Conservation (phyloP, 177 flowering plant species). For the Tripterygium wilfordii region DNA sequence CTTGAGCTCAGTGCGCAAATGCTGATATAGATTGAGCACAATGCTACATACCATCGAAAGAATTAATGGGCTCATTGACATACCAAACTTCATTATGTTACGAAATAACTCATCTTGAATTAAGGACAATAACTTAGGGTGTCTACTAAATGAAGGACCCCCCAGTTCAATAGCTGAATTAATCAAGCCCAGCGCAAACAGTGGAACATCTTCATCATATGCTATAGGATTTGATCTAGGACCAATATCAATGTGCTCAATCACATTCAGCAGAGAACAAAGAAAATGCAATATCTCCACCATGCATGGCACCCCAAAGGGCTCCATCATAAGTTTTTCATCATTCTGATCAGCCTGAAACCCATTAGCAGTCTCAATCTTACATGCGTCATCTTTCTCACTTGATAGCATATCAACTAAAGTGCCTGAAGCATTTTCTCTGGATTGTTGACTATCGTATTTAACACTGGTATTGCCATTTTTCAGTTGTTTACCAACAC, state of each 20-base stretch:
- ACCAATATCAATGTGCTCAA: slow-evolving; percentile 32
- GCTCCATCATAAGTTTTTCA: slow-evolving; percentile 34
- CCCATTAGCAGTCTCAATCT: slow-evolving; percentile 13
- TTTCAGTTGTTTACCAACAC: slow-evolving; percentile 24
- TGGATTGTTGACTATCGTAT: slow-evolving; percentile 22
- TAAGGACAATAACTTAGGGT: slow-evolving; percentile 36
- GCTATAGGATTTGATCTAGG: slow-evolving; percentile 39
- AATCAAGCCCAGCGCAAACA: slow-evolving; percentile 48
- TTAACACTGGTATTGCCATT: slow-evolving; percentile 31
- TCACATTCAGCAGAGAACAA: slow-evolving; percentile 34
- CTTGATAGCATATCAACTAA: slow-evolving; percentile 9
- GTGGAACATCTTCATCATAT: slow-evolving; percentile 56
- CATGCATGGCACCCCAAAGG: slow-evolving; percentile 53
- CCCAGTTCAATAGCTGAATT: slow-evolving; percentile 48
- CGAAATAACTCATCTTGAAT: slow-evolving; percentile 47
- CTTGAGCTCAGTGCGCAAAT: slow-evolving; percentile 43
- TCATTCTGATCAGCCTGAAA: slow-evolving; percentile 23
- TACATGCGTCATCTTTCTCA: slow-evolving; percentile 20
- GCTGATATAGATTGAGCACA: slow-evolving; percentile 45
- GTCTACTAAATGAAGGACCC: slow-evolving; percentile 30
- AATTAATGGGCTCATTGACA: slow-evolving; percentile 50
- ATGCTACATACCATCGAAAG: slow-evolving; percentile 54
- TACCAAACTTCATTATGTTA: slow-evolving; percentile 47
- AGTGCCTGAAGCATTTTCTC: slow-evolving; percentile 16
- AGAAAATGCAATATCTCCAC: slow-evolving; percentile 51